A percentile compares a stretch with the other conserved stretches of the same genome.
Evolutionary conservation across 2,329 filamentous ascomycete genomes (phyloP).

Genomic region (Escovopsis weberi): DNA sequence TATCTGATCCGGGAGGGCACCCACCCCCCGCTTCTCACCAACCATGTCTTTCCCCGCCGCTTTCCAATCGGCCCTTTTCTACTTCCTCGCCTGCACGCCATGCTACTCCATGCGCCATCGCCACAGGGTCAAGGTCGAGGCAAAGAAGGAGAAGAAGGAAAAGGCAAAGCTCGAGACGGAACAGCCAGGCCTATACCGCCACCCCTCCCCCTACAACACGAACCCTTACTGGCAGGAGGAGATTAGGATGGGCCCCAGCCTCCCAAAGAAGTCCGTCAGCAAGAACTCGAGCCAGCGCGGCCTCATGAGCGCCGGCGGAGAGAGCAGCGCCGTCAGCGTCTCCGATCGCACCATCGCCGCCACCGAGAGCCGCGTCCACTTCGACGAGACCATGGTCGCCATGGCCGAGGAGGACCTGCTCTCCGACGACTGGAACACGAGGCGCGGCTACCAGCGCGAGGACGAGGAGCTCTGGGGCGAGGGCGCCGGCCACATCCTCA

Average conservation of each 20-base stretch:
- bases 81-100: conserved; percentile 62
- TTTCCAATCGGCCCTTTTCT: conserved; percentile 65
- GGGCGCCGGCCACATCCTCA: conserved; percentile 35
- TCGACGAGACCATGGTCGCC: conserved; percentile 15
- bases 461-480: conserved; percentile 78
- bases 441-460: conserved; percentile 63
- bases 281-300: conserved; percentile 46
- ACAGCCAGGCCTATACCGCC: conserved; percentile 59
- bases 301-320: conserved; percentile 41
- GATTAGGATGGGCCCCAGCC: conserved; percentile 64
- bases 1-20: conserved; percentile 2
- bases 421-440: conserved; percentile 53
- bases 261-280: conserved; percentile 46
- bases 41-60: conserved; percentile 37
- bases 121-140: conserved; percentile 55
- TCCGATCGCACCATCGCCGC: conserved; percentile 24
- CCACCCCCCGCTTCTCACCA: conserved; percentile 6
- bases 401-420: conserved; percentile 23
- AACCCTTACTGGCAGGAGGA: conserved; percentile 85
- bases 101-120: conserved; percentile 59
- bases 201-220: conserved; percentile 70
- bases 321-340: conserved; percentile 33
- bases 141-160: conserved; percentile 51
- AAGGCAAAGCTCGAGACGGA: conserved; percentile 51
- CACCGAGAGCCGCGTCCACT: conserved; percentile 21